Base-by-base conservation (phyloP, 345 rosid species). In the Anacardium occidentale region DNA sequence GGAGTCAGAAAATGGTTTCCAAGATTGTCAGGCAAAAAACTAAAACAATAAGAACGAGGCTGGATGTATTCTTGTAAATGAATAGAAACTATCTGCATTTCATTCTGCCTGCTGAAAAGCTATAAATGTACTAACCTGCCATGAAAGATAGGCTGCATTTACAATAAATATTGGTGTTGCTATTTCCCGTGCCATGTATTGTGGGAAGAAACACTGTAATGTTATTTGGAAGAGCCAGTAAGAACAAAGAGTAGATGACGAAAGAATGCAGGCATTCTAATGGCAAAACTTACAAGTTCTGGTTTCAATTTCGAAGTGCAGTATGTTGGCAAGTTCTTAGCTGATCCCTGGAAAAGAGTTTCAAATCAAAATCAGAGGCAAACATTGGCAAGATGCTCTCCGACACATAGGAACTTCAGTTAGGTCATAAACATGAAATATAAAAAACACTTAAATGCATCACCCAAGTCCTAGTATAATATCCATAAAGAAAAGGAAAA, bases 141-240 rank as follows among this genome's bases (percentile, higher is more conserved):
- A 92, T 10, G 96, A 88, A 80, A 91, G 97, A 69, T 92, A 91
- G n/a, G 97, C 97, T 2, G 99, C 86, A 82, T 95, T 95, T 21
- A 91, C 79, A 68, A 95, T 66, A 84, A 95, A 95, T 13, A 95
- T 74, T 1, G 99, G 98, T 10, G 97, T 95, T 73, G 48, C 77
- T 51, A 95, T 84, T 72, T 87, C 83, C 7, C 70, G 79, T 10
- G 74, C 88, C 60, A 86, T 83, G 58, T 90, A 68, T 83, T 92
- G 94, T 3, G 99, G 99, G 91, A 95, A 95, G 89, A 95, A 91
- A 74, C 99, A 95, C 98, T 92, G 96, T 37, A 25, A 40, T 51
- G 37, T 51, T 25, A 0, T 57, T 34, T 7, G 64, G 58, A 56
- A 45, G 42, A 55, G 72, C 80, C 65, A 53, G 78, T 72, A 47